These are phyloP conservation scores for Phanerochaete sordida DNA, from an alignment of 768 basidiomycete species.

Conservation along the genomic window DNA sequence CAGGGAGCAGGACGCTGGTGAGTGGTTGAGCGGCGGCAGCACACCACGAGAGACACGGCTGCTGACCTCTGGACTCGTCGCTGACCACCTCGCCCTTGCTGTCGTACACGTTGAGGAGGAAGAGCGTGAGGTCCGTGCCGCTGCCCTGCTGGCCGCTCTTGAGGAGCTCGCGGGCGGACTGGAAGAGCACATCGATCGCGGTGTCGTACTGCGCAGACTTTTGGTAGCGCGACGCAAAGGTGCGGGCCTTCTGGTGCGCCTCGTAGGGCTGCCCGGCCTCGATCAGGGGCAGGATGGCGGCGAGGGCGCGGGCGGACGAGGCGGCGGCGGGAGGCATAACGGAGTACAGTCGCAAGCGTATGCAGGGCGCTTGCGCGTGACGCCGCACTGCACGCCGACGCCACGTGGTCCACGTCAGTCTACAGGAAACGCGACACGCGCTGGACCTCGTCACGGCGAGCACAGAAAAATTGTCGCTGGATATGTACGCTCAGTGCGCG, in stretches of 20 bases:
- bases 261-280: conserved; percentile 74
- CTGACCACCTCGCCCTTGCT: conserved; percentile 63
- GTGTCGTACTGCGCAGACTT: conserved; percentile 80
- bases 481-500: too few species aligned
- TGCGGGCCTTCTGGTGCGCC: conserved; percentile 95
- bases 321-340: conserved; percentile 21
- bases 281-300: conserved; percentile 74
- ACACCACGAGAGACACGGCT: not conserved
- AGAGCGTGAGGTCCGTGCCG: conserved; percentile 79
- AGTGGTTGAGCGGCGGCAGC: not conserved
- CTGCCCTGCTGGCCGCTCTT: conserved; percentile 88
- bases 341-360: not conserved
- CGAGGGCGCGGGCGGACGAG: conserved; percentile 63
- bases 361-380: not conserved
- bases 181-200: conserved; percentile 92
- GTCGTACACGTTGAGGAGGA: conserved; percentile 83
- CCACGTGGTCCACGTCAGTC: not conserved
- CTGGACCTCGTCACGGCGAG: too few species aligned
- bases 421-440: too few species aligned
- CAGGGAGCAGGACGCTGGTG: not conserved
- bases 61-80: conserved; percentile 80
- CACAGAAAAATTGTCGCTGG: too few species aligned
- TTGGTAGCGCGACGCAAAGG: conserved; percentile 84
- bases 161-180: conserved; percentile 81
- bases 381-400: not conserved